Conservation (phyloP, 192 early-diverging fungal genomes). For the Backusella tarrabulga region DNA sequence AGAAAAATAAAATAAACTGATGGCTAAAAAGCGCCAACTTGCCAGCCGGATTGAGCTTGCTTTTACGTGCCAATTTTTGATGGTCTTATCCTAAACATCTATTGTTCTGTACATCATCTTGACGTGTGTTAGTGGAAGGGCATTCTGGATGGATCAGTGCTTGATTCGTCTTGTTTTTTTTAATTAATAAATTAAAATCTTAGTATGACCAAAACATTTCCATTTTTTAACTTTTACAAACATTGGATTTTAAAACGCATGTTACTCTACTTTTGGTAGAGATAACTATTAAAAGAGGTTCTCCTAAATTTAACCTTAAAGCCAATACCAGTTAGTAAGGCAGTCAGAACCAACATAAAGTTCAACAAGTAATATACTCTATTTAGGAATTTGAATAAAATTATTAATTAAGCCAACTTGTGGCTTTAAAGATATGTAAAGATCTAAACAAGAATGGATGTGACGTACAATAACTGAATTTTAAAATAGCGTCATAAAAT, state of each 20-base stretch:
- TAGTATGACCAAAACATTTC: not conserved
- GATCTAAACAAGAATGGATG: not conserved
- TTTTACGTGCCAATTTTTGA: no score
- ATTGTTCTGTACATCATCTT: not conserved
- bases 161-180: not conserved
- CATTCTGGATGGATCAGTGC: not conserved
- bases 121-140: not conserved
- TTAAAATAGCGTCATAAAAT: constrained; percentile 8
- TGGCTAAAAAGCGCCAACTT: no score
- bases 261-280: no score
- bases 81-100: not conserved
- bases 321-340: no score
- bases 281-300: no score
- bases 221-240: not conserved
- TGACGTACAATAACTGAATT: not conserved
- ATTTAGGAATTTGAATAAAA: no score
- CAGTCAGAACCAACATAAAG: no score
- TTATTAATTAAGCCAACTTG: not conserved
- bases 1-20: no score
- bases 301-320: no score
- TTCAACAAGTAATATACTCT: no score
- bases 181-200: not conserved
- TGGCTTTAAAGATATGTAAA: not conserved
- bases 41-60: no score
- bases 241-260: not conserved